Evolutionary conservation across 2,329 filamentous ascomycete species (phyloP), one percentile per base, ranked within the genome.

Genomic region (Trichoderma brevicompactum): DNA sequence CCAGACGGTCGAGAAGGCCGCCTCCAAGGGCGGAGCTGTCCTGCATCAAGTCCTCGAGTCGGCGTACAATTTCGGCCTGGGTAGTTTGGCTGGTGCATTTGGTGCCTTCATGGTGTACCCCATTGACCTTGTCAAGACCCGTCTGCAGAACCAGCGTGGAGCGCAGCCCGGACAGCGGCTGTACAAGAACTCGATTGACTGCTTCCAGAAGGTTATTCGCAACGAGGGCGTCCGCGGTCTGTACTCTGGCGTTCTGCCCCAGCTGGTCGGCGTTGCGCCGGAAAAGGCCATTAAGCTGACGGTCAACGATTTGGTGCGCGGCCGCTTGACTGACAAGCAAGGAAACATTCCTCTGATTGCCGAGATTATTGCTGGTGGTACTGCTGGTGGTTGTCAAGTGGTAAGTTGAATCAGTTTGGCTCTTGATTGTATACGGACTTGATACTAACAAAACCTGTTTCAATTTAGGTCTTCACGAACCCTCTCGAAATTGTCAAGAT

Each of bases 261-360:
- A 99, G 82, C 85, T 99, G 52, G 92, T 99, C 68, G 95, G 95
- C 78, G 95, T 99, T 52, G 95, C 95, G n/a, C 95, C 95, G 2
- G 95, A 99, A 78, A 99, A 99, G 83, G 95, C 95, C 71, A 99
- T 99, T 82, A 99, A 99, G 83, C 87, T 99, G 69, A 99, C 95
- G 0, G 94, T 99, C 74, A 99, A 99, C 79, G 95, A 99, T 75
- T 80, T 99, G 63, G 92, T 96, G 23, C 89, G 95, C 74, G 84
- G 86, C 8, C 84, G 85, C 70, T 89, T 94, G 74, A 91, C 89
- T 3, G 89, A 92, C 73, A 87, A 93, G 72, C 86, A 92, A 68
- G 90, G 91, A 56, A 82, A 87, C 66, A 97, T 99, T 74, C 84
- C 82, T 74, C 79, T 87, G 72, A 80, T 82, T 36, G 82, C 88